Conservation (phyloP, 352 stramenopile genomes). For the Elongisporangium senticosum region DNA sequence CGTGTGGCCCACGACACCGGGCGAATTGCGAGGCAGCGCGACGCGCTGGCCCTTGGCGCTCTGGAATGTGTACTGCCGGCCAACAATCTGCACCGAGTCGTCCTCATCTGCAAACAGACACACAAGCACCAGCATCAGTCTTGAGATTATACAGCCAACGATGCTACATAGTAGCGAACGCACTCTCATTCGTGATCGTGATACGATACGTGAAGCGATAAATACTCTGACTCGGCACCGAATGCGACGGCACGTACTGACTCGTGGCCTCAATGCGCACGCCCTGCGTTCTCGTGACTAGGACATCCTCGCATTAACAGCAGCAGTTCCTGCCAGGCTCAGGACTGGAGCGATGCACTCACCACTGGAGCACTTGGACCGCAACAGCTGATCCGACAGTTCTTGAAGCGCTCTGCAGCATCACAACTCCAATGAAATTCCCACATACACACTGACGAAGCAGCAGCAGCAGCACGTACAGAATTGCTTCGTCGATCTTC, state of each 20-base stretch:
- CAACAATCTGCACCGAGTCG: slow-evolving; percentile 54
- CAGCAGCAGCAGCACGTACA: slow-evolving; percentile 16
- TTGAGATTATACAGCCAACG: not conserved
- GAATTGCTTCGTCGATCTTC: slow-evolving; percentile 68
- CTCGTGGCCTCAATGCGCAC: slow-evolving; percentile 72
- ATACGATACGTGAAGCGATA: slow-evolving; percentile 79
- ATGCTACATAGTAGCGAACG: not conserved
- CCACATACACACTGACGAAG: not conserved
- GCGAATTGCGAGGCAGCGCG: slow-evolving; percentile 53
- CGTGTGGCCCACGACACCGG: slow-evolving; percentile 62
- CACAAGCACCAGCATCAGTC: not conserved
- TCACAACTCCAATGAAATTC: not conserved
- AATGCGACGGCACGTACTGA: slow-evolving; percentile 56
- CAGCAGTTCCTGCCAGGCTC: not conserved
- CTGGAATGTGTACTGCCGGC: slow-evolving; percentile 74
- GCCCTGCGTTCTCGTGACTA: slow-evolving; percentile 64
- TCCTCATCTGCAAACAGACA: slow-evolving; percentile 27
- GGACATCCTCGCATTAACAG: slow-evolving; percentile 4
- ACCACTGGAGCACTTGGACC: slow-evolving; percentile 75
- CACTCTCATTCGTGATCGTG: slow-evolving; percentile 76
- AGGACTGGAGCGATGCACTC: not conserved
- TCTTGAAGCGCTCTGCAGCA: slow-evolving; percentile 44
- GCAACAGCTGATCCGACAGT: slow-evolving; percentile 54
- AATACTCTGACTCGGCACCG: slow-evolving; percentile 34
- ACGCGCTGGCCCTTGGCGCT: slow-evolving; percentile 60